Conservation (phyloP, 78 protist species). For the Neovahlkampfia damariscottae region DNA sequence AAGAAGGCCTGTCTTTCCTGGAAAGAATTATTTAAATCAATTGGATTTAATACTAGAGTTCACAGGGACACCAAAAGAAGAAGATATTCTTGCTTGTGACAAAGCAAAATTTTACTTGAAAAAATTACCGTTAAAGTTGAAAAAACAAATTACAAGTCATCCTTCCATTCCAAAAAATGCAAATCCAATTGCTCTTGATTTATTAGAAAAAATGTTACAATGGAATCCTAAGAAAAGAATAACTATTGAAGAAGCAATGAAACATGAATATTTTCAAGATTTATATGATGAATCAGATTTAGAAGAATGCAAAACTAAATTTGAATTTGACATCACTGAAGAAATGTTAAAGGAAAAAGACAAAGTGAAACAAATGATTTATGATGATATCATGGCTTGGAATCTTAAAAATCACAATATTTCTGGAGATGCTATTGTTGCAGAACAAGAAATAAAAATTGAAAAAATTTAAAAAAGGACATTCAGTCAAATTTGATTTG, state of each 20-base stretch:
- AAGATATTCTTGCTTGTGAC: conserved; percentile 19
- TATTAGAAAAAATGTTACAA: background rate
- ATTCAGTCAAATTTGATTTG: no score
- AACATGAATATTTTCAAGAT: conserved; percentile 16
- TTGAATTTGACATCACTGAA: no score
- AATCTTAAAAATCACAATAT: no score
- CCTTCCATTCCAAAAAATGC: background rate
- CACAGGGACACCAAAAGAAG: conserved; percentile 12
- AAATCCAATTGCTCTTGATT: conserved; percentile 6
- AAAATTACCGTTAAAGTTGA: background rate
- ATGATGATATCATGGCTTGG: no score
- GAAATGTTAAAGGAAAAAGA: no score
- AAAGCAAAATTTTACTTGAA: background rate
- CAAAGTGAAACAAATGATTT: no score
- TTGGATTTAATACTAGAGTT: conserved; percentile 20
- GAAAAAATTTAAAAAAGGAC: no score
- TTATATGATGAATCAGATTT: conserved; percentile 7
- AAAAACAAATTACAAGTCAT: background rate
- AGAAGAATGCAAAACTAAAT: background rate
- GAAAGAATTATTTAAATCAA: conserved; percentile 44
- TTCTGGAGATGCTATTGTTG: no score
- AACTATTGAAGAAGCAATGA: conserved; percentile 1
- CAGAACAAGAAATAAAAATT: no score
- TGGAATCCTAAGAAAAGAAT: conserved; percentile 16
- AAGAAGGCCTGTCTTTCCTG: conserved; percentile 46